A percentile compares a stretch with the other conserved stretches of the same genome.
phyloP scores from a whole-genome alignment of 768 basidiomycete species.

The Polyporus arcularius region DNA sequence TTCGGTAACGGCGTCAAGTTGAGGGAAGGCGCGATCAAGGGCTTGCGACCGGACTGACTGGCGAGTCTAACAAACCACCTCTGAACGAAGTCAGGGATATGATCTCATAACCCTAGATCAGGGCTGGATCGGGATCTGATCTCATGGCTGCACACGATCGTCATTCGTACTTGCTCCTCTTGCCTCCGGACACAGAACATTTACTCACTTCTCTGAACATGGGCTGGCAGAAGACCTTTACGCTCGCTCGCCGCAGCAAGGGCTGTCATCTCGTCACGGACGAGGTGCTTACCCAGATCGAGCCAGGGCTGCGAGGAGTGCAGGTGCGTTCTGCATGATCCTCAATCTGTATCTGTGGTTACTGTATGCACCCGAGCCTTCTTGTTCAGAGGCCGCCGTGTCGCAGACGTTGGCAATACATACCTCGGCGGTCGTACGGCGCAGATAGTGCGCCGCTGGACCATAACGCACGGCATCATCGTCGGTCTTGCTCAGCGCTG shows the following conservation, averaged over 20 bases:
- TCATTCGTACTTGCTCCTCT: background rate
- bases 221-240: conserved; percentile 91
- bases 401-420: too few relatives aligned
- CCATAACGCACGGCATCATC: too few relatives aligned
- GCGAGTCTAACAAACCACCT: too few relatives aligned
- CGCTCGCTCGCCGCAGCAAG: conserved; percentile 50
- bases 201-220: conserved; percentile 38
- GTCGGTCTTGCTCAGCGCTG: too few relatives aligned
- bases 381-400: background rate
- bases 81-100: background rate
- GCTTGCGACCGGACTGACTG: too few relatives aligned
- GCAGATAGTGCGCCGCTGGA: too few relatives aligned
- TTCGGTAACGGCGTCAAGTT: too few relatives aligned
- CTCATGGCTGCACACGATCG: background rate
- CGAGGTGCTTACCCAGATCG: conserved; percentile 67
- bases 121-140: conserved; percentile 12
- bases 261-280: conserved; percentile 87
- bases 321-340: conserved; percentile 44
- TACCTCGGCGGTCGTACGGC: too few relatives aligned
- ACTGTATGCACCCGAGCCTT: background rate
- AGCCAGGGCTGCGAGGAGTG: conserved; percentile 65
- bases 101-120: conserved; percentile 15
- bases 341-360: conserved; percentile 12
- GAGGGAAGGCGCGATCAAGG: too few relatives aligned
- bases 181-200: background rate